Conservation (phyloP, 164 flowering plant genomes). For the Vitis amurensis region DNA sequence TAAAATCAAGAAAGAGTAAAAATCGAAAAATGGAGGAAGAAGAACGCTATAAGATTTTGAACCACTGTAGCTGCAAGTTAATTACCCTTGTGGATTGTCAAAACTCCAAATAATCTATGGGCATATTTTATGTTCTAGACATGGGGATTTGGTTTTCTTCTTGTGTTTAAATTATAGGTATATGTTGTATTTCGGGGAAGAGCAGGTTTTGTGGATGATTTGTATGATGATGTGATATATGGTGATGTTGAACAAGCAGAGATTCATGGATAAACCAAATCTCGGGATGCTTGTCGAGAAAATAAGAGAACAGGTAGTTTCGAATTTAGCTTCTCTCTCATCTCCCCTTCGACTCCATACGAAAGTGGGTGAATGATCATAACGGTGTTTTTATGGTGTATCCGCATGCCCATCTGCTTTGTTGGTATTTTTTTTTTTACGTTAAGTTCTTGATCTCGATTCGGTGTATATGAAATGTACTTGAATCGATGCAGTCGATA, state of each 20-base stretch:
- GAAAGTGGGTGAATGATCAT: background rate
- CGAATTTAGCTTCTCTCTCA: background rate
- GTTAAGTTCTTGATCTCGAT: no score
- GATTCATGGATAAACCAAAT: conserved; percentile 39
- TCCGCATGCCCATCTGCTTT: no score
- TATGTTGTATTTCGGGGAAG: conserved; percentile 27
- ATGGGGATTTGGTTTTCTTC: background rate
- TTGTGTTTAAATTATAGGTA: background rate
- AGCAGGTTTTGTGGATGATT: conserved; percentile 17
- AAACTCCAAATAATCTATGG: background rate
- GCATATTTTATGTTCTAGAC: background rate
- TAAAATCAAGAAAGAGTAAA: background rate
- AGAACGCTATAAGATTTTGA: background rate
- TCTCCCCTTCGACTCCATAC: background rate
- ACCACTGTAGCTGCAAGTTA: background rate
- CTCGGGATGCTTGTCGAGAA: conserved; percentile 50
- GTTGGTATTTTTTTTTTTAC: no score
- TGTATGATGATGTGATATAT: conserved; percentile 27
- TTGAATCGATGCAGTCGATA: no score
- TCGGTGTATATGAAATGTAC: no score
- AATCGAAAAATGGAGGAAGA: background rate
- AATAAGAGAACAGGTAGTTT: conserved; percentile 71
- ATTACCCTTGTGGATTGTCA: background rate
- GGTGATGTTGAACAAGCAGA: conserved; percentile 16
- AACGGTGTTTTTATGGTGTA: no score